Base-by-base conservation (phyloP, 495 filamentous ascomycete species). In the Hypoxylon lenormandii region DNA sequence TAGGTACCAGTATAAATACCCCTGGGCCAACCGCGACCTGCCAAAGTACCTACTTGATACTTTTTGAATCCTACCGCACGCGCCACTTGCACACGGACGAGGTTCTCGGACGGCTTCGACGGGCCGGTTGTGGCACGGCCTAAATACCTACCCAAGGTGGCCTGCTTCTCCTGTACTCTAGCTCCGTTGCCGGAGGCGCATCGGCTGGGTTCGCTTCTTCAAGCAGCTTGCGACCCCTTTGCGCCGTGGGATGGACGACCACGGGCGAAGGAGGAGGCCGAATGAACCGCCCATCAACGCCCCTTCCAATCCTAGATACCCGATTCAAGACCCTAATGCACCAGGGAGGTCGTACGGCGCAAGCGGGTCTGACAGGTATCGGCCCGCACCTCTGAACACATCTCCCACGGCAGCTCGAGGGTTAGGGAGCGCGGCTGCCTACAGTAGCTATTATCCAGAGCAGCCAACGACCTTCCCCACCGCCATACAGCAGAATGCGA, bases 191-290 rank as follows among this genome's bases (percentile, higher is more conserved):
- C 85, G 77, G 81, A 80, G 80, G 81, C 81, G 78, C 80, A 83
- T 81, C 85, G 83, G 82, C 79, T 73, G 63, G 70, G 67, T 65
- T 78, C 74, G 69, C 72, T 79, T 70, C 59, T 80, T 78, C 73
- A 78, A 76, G 81, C 77, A 74, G 79, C 77, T 75, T 69, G 68
- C 70, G 73, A 79, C 77, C 70, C 76, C 74, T 76, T 72, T 63
- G 74, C 30, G 30, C 81, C 65, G 76, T 80, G 83, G 87, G 81
- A 92, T 93, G 90, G 90, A 91, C 83, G 88, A 90, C 80, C 85
- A 88, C 74, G 80, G 80, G 73, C 83, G 82, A 64, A 85, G 83
- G 77, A 84, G 87, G 78, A 88, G 90, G 85, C 89, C 88, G 79
- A 85, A 90, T 84, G 89, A 90, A 72, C 81, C 85, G 77, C 82